Evolutionary conservation across 1,284 basidiomycete genomes (phyloP), one percentile per base, ranked within the genome.

Genomic region (Serendipita sp.): DNA sequence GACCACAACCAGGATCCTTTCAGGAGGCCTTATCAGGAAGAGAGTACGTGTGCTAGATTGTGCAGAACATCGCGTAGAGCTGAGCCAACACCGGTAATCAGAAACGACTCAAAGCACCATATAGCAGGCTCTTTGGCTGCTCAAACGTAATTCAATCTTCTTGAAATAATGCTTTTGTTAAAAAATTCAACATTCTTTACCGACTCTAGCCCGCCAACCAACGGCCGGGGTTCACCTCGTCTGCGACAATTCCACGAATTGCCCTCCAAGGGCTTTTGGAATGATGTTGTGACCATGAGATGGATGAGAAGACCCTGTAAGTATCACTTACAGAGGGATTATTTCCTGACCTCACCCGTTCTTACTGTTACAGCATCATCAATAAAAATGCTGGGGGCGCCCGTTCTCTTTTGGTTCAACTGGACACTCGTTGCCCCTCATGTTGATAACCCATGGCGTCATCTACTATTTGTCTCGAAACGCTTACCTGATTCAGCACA

Each of bases 271-370:
- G 79, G 78, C 0, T 74, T 82, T 62, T 74, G 70, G 75, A 66
- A 73, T 3, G 79, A 82, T 67, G 63, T 85, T 65, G 74, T 67
- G 68, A 78, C 80, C 0, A 73, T 78, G 5, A 73, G 82, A 67
- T 94, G 91, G 91, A 84, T 87, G 67, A 74, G 88, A 34, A 77
- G 87, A 41, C 91, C 91, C 34, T 72, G 90, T 88, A 66, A 62
- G 80, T 77, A 0, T 62, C 35, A 34, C 10, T 50, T 10, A 5
- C 5, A n/a, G 17, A 47, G 22, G 17, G 53, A 41, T 60, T 35
- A 12, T 32, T 17, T 47, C 45, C 12, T 8, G 62, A 44, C 63
- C 60, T 17, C 61, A 44, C 58, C 60, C 62, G 10, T 63, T 35
- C 12, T 32, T n/a, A 29, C 50, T 13, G 41, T 29, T 10, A 3